Percentiles rank a stretch among this genome's conserved stretches.
phyloP scores from a whole-genome alignment of 371 early-diverging fungal genomes.

The Vairimorpha necatrix region DNA sequence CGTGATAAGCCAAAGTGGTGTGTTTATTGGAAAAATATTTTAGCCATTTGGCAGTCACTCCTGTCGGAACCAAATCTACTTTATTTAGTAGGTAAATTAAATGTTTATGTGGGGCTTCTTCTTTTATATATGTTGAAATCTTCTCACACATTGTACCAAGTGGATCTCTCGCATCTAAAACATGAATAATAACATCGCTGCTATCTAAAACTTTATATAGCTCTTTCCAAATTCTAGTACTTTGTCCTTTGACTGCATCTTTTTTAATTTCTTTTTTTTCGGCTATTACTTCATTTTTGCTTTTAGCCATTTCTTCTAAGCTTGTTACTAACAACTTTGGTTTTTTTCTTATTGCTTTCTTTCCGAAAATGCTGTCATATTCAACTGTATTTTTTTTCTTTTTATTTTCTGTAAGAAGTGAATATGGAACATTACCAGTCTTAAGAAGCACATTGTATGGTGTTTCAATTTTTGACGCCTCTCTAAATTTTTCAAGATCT shows the following conservation, averaged over 20 bases:
- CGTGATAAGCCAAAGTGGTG: conserved; percentile 95
- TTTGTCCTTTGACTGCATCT: conserved; percentile 83
- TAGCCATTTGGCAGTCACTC: conserved; percentile 95
- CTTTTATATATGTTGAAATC: conserved; percentile 80
- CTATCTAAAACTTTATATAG: conserved; percentile 97
- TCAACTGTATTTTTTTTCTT: conserved; percentile 73
- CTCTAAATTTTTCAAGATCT: conserved; percentile 75
- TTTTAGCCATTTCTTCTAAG: conserved; percentile 75
- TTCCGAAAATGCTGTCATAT: conserved; percentile 80
- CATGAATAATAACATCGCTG: conserved; percentile 91
- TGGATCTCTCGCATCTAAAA: conserved; percentile 95
- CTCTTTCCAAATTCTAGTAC: conserved; percentile 96
- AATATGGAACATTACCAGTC: conserved; percentile 91
- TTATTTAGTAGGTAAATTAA: conserved; percentile 96
- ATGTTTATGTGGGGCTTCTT: conserved; percentile 90
- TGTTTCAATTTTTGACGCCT: conserved; percentile 66
- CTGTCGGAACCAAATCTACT: conserved; percentile 95
- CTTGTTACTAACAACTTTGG: conserved; percentile 69
- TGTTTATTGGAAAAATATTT: conserved; percentile 76
- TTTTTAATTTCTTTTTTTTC: conserved; percentile 68
- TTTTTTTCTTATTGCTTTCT: conserved; percentile 78
- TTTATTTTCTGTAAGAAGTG: conserved; percentile 72
- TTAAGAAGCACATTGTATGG: conserved; percentile 88
- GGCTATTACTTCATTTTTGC: conserved; percentile 66
- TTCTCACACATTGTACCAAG: conserved; percentile 84